Percentiles rank a stretch among this genome's conserved stretches.
Conservation (phyloP, 768 basidiomycete species). For the Tulasnella sp. region DNA sequence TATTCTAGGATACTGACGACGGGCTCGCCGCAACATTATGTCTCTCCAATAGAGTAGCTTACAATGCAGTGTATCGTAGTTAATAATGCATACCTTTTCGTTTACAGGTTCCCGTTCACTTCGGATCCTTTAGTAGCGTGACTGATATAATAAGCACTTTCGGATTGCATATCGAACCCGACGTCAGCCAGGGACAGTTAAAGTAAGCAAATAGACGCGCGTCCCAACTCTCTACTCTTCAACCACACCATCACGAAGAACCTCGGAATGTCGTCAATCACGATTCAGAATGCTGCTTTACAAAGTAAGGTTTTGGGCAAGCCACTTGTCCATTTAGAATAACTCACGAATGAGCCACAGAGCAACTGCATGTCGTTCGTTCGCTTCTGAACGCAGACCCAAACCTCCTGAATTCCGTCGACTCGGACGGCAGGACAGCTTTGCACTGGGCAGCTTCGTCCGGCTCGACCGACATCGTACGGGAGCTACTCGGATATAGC, state of each 20-base stretch:
- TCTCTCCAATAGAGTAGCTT: not conserved
- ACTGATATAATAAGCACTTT: too few species aligned
- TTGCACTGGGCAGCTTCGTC: slow-evolving; percentile 72
- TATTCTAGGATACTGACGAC: not conserved
- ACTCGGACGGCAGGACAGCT: slow-evolving; percentile 68
- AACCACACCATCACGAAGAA: not conserved
- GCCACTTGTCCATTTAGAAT: not conserved
- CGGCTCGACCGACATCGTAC: slow-evolving; percentile 53
- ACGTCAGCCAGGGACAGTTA: not conserved
- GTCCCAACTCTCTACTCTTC: not conserved
- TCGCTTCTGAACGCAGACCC: slow-evolving; percentile 53
- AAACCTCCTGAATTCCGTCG: slow-evolving; percentile 46
- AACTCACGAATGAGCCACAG: slow-evolving; percentile 26
- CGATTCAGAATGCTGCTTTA: slow-evolving; percentile 14
- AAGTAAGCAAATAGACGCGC: slow-evolving; percentile 1
- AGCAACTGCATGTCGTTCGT: slow-evolving; percentile 59
- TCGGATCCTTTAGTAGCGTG: too few species aligned
- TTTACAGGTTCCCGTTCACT: too few species aligned
- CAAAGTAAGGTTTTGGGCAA: slow-evolving; percentile 2
- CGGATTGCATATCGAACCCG: too few species aligned
- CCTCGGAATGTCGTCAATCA: not conserved
- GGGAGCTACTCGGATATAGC: slow-evolving; percentile 57
- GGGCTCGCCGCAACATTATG: not conserved
- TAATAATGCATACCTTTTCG: too few species aligned
- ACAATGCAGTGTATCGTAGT: not conserved